These are phyloP conservation scores for Eucalyptus sp. DNA, from an alignment of 345 rosid genomes.

Conservation along the genomic window DNA sequence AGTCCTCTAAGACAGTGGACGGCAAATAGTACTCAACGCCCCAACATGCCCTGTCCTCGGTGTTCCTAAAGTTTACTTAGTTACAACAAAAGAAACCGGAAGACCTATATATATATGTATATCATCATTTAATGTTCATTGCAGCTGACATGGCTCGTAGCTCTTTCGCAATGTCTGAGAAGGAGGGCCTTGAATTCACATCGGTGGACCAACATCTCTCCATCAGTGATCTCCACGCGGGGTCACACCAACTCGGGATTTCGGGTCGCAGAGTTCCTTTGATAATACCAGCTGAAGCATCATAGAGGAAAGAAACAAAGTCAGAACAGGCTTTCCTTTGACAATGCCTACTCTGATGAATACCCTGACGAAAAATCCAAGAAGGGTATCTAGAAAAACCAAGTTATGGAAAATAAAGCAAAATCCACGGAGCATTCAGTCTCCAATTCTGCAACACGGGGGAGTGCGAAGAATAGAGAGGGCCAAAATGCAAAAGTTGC, in stretches of 20 bases:
- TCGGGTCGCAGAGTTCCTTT: conserved; percentile 19
- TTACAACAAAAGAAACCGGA: background rate
- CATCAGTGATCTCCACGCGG: conserved; percentile 36
- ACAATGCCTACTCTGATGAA: background rate
- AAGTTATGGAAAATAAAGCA: background rate
- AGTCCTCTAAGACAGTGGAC: background rate
- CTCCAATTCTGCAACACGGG: background rate
- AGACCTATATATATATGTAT: background rate
- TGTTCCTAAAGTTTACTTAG: background rate
- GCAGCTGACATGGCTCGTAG: conserved; percentile 20
- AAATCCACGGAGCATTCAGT: background rate
- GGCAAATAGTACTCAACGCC: background rate
- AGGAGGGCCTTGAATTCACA: conserved; percentile 27
- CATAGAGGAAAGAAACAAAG: background rate
- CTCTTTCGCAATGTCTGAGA: conserved; percentile 26
- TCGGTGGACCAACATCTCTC: conserved; percentile 40
- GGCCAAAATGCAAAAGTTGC: background rate
- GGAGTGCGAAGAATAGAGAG: background rate
- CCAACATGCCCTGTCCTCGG: background rate
- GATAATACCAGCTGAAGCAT: conserved; percentile 22
- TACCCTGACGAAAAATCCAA: background rate
- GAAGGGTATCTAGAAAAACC: background rate
- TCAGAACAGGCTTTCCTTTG: background rate
- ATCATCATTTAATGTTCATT: conserved; percentile 11
- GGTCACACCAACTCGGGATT: conserved; percentile 32